These are phyloP conservation scores for Rehmannia glutinosa DNA, from an alignment of 257 asterid genomes.

Conservation along the genomic window DNA sequence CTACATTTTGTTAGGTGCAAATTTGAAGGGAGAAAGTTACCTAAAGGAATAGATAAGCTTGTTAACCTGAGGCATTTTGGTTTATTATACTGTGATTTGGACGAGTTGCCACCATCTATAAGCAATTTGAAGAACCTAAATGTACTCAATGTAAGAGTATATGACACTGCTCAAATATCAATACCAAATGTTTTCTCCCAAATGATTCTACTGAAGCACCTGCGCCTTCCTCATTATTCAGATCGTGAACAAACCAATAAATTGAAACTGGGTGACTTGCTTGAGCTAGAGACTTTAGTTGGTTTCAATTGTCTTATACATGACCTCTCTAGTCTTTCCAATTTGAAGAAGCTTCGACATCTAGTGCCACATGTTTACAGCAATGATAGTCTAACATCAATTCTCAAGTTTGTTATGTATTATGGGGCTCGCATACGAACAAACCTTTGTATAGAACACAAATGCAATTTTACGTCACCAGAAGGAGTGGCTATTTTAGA, in stretches of 20 bases:
- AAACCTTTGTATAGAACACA: background rate
- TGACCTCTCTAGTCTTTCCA: background rate
- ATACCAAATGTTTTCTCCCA: constrained; percentile 4
- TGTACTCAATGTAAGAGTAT: constrained; percentile 12
- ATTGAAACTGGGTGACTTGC: constrained; percentile 6
- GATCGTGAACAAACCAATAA: background rate
- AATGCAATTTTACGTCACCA: background rate
- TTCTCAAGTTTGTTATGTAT: background rate
- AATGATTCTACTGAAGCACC: background rate
- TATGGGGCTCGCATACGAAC: constrained; percentile 2
- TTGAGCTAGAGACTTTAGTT: constrained; percentile 11
- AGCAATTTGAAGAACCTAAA: constrained; percentile 11
- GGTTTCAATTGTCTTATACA: background rate
- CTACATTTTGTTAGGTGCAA: background rate
- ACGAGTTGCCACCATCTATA: background rate
- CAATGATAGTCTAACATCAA: background rate
- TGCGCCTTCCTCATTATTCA: constrained; percentile 11
- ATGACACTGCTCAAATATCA: accelerated
- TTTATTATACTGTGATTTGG: background rate
- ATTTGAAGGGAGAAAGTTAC: background rate
- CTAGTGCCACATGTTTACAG: background rate
- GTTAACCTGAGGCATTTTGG: constrained; percentile 22
- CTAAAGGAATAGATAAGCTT: constrained; percentile 1
- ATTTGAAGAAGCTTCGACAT: background rate
- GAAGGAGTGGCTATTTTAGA: background rate